phyloP scores from a whole-genome alignment of 1,284 basidiomycete genomes.

The Neolentinus lepideus region DNA sequence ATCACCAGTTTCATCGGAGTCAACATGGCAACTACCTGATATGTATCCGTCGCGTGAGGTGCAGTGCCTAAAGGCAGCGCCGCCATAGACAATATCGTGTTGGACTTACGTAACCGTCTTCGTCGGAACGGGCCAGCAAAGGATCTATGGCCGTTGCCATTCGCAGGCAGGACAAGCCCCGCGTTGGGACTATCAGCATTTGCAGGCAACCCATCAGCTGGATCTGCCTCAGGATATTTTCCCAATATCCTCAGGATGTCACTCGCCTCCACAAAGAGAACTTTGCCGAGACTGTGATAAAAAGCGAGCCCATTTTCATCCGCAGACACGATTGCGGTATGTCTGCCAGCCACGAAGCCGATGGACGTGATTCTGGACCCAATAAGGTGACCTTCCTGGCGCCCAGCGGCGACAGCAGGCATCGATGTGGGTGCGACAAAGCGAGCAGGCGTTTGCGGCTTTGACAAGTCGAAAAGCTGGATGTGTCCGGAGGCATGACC shows the following conservation, averaged over 20 bases:
- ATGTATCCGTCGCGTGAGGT: constrained; percentile 76
- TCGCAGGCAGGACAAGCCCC: background rate
- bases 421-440: constrained; percentile 69
- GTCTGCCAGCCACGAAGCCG: constrained; percentile 88
- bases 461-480: constrained; percentile 79
- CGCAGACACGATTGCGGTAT: constrained; percentile 90
- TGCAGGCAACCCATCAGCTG: constrained; percentile 7
- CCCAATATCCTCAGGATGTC: constrained; percentile 94
- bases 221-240: constrained; percentile 68
- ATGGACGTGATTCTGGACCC: constrained; percentile 85
- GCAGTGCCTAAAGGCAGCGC: constrained; percentile 80
- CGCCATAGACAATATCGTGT: constrained; percentile 70
- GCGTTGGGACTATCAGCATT: constrained; percentile 6
- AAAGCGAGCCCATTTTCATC: constrained; percentile 92
- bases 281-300: constrained; percentile 92
- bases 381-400: constrained; percentile 87
- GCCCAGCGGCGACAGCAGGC: constrained; percentile 65
- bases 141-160: background rate
- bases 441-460: constrained; percentile 61
- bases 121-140: constrained; percentile 19
- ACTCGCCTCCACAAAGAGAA: constrained; percentile 92
- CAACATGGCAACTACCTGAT: constrained; percentile 81
- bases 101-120: constrained; percentile 32
- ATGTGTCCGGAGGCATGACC: constrained; percentile 87
- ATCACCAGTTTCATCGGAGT: constrained; percentile 90